Evolutionary conservation across 257 asterid genomes (phyloP), one percentile per base, ranked within the genome.

Genomic region (Jasminum sambac): DNA sequence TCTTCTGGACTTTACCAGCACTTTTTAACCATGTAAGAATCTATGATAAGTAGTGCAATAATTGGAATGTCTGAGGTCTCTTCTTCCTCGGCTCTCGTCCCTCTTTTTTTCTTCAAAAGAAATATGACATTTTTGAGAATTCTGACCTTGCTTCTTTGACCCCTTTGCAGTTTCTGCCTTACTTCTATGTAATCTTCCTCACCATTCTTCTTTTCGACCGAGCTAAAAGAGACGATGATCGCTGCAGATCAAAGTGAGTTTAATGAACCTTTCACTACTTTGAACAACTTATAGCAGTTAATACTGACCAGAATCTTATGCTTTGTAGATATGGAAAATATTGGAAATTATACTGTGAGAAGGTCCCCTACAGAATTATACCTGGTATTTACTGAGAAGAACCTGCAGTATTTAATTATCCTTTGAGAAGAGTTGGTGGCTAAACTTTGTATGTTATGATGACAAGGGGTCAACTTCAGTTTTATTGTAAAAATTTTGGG

Each of bases 1-100:
- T 94, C 83, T 94, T 91, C 90, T 94, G 98, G 98, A 87, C 89
- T 63, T 78, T 88, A 26, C 98, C 98, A 38, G 97, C 98, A 72
- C 84, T 91, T 66, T 89, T 94, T 71, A 76, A 75, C 84, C 95
- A 91, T 80, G 97, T 93, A 83, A 84, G 95, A n/a, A n/a, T n/a
- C 58, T 34, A 39, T 62, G 57, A 2, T 42, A 36, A 63, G 17
- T n/a, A 25, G 7, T 12, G 50, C 25, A 10, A 11, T 68, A 43
- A 4, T 30, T 30, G 21, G 43, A 11, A 10, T 30, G 69, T 38
- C 11, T 36, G 44, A 11, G 26, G 40, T n/a, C 55, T 65, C 21
- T 30, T 41, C 19, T 41, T 64, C 62, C 48, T 7, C 41, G 43
- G 66, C 11, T 70, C 36, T 23, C 8, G 24, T 2, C 46, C 34